Percentiles rank a stretch among this genome's conserved stretches.
Conservation (phyloP, 495 filamentous ascomycete species). For the Hyaloscypha hepaticicola region DNA sequence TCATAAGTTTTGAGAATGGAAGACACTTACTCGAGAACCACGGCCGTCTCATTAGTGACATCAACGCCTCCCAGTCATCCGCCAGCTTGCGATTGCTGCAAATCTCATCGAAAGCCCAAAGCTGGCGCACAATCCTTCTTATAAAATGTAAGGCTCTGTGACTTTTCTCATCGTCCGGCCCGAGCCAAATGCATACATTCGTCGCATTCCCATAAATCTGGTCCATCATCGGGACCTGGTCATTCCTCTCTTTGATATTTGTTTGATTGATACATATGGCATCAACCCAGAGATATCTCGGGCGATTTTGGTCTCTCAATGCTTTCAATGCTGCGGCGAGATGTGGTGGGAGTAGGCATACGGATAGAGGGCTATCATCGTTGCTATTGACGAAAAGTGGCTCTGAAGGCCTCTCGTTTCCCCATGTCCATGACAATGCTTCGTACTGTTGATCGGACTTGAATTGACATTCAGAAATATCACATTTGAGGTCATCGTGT, state of each 20-base stretch:
- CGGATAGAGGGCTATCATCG: not conserved
- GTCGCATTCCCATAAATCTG: not conserved
- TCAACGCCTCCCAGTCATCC: not conserved
- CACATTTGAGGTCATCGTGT: too few species aligned
- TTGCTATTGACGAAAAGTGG: not conserved
- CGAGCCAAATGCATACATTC: not conserved
- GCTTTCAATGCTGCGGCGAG: not conserved
- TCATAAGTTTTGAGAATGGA: too few species aligned
- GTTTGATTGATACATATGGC: conserved; percentile 11
- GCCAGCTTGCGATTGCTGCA: not conserved
- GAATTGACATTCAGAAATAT: too few species aligned
- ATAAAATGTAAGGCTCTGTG: not conserved
- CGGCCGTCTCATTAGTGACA: not conserved
- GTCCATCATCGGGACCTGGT: not conserved
- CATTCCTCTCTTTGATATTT: not conserved
- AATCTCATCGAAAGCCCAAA: not conserved
- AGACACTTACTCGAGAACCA: not conserved
- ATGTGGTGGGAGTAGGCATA: not conserved
- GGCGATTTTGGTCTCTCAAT: not conserved
- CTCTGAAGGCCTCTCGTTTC: conserved; percentile 11
- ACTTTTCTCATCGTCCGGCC: not conserved
- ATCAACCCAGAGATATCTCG: not conserved
- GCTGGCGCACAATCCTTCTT: not conserved
- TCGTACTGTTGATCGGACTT: too few species aligned
- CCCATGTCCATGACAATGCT: conserved; percentile 39